Percentiles rank a stretch among this genome's conserved stretches.
Conservation (phyloP, 2,329 filamentous ascomycete genomes). For the Fusarium coffeatum region DNA sequence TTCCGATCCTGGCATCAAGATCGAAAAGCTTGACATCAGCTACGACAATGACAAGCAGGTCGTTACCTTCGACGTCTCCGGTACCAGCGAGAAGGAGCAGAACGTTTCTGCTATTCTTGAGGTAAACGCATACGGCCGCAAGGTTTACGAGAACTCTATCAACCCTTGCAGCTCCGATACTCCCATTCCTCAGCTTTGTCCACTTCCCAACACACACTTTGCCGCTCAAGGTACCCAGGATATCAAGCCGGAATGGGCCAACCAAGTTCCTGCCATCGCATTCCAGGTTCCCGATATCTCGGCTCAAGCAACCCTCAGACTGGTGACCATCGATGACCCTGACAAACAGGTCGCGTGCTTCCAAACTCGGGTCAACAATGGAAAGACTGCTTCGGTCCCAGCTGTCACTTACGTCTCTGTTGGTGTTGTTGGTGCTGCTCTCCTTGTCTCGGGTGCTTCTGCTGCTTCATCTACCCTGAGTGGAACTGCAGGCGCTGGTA, state of each 20-base stretch:
- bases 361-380: conserved; percentile 83
- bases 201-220: conserved; percentile 82
- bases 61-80: conserved; percentile 84
- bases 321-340: conserved; percentile 69
- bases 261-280: conserved; percentile 85
- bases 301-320: conserved; percentile 81
- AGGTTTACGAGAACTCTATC: conserved; percentile 83
- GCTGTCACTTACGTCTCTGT: conserved; percentile 87
- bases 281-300: conserved; percentile 93
- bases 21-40: conserved; percentile 79
- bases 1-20: conserved; percentile 66
- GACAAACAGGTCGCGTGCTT: conserved; percentile 81
- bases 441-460: conserved; percentile 77
- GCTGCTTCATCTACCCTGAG: conserved; percentile 70
- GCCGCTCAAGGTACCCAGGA: conserved; percentile 75
- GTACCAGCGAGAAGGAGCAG: conserved; percentile 77
- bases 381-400: conserved; percentile 80
- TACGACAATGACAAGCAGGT: conserved; percentile 81
- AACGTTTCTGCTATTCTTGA: conserved; percentile 82
- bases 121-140: conserved; percentile 85
- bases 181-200: conserved; percentile 81
- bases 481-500: conserved; percentile 64
- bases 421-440: conserved; percentile 85
- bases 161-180: conserved; percentile 80
- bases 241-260: conserved; percentile 77